Evolutionary conservation across 306 rosid genomes (phyloP).

Genomic region (Mimosa bimucronata): DNA sequence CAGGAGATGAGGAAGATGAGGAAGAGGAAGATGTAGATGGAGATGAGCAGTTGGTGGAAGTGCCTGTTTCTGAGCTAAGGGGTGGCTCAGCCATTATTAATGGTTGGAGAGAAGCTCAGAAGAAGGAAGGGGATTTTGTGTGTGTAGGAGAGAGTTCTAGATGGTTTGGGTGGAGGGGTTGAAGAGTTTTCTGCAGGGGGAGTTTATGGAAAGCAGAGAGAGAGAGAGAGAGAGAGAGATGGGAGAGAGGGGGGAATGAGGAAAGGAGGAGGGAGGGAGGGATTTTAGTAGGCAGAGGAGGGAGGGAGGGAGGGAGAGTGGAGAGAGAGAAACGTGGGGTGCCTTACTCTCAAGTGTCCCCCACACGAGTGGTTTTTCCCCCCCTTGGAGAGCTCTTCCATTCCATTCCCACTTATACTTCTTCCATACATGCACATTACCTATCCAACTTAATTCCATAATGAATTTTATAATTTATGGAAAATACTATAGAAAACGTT

Average conservation of each 20-base stretch:
- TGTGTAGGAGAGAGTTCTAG: background rate
- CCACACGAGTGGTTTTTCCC: background rate
- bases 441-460: background rate
- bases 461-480: no score
- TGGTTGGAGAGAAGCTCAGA: background rate
- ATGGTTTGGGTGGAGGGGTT: background rate
- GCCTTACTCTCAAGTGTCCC: background rate
- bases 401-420: background rate
- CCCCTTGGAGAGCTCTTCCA: background rate
- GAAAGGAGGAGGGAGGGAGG: background rate
- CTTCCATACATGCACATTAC: background rate
- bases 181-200: no score
- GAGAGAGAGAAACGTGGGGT: background rate
- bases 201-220: background rate
- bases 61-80: slow-evolving; percentile 37
- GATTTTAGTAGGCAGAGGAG: slow-evolving; percentile 11
- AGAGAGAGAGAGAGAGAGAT: background rate
- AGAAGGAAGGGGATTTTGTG: background rate
- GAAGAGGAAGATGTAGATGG: slow-evolving; percentile 22
- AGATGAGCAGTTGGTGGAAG: slow-evolving; percentile 41
- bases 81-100: slow-evolving; percentile 50
- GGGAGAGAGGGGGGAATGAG: background rate
- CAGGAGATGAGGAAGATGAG: slow-evolving; percentile 20
- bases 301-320: background rate
- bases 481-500: no score